These are phyloP conservation scores for Wickerhamomyces canadensis DNA, from an alignment of 805 yeast genomes.

Conservation along the genomic window DNA sequence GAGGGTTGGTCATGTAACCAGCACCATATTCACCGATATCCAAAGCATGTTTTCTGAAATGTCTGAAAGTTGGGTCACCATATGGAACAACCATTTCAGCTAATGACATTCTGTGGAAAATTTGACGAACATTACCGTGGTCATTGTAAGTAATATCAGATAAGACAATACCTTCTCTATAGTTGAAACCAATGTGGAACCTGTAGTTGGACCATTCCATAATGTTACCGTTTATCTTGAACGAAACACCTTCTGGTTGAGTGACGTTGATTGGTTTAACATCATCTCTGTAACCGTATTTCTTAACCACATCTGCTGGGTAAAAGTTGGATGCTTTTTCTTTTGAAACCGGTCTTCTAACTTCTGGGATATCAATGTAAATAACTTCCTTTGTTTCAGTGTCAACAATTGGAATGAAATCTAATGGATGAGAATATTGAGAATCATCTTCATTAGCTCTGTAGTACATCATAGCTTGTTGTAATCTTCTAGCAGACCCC, in stretches of 20 bases:
- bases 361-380: constrained; percentile 68
- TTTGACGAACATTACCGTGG: constrained; percentile 65
- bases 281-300: constrained; percentile 60
- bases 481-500: constrained; percentile 70
- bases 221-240: constrained; percentile 61
- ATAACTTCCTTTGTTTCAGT: constrained; percentile 64
- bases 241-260: constrained; percentile 81
- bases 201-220: constrained; percentile 76
- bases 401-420: constrained; percentile 79
- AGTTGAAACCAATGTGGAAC: constrained; percentile 78
- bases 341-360: constrained; percentile 67
- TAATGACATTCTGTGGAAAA: constrained; percentile 73
- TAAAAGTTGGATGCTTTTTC: constrained; percentile 66
- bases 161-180: constrained; percentile 79
- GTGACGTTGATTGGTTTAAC: constrained; percentile 63
- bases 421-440: constrained; percentile 62
- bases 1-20: constrained; percentile 78
- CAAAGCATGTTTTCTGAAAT: constrained; percentile 80
- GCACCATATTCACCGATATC: constrained; percentile 89
- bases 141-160: constrained; percentile 71
- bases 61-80: constrained; percentile 75
- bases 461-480: constrained; percentile 78
- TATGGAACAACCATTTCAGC: constrained; percentile 85
- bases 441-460: constrained; percentile 73
- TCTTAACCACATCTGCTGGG: constrained; percentile 55